Evolutionary conservation across 2,329 filamentous ascomycete genomes (phyloP), one percentile per base, ranked within the genome.

Genomic region (Alternaria brassicae): DNA sequence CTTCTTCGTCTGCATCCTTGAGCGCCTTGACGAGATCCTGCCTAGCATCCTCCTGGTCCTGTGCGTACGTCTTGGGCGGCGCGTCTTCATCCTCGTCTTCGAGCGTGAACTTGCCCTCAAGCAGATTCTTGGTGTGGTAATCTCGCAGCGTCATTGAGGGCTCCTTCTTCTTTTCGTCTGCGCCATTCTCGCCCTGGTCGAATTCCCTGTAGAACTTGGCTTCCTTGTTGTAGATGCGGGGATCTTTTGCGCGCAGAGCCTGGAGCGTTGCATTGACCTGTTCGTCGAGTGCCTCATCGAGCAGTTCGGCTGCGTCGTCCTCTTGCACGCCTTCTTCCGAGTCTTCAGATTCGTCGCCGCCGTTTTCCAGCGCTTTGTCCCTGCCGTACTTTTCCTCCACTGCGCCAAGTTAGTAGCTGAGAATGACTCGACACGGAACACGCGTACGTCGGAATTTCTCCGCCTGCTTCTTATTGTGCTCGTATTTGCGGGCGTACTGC

Each of bases 391-490:
- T 98, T 71, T 97, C 91, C 79, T 98, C 93, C 74, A 98, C 91
- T 94, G 58, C 6, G 21, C 4, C 8, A 39, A 39, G 58, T 77
- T 67, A 77, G 71, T 41, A 63, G 32, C 12, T 8, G 17, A n/a
- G 8, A 5, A 13, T 21, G 13, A 8, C 39, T 17, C 12, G 2
- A 17, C 3, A 30, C 6, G 3, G 8, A 19, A 13, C 12, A 13
- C 21, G 79, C 86, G 70, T 72, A 91, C 89, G 78, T 73, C 86
- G 85, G 15, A 93, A 89, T 64, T 88, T 82, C 77, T 99, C 95
- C 75, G 96, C 93, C 58, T 94, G 87, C 81, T 97, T 97, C 82
- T 98, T 97, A 81, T 99, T 99, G 81, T 98, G 86, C 78, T 99
- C 95, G 71, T 97, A 98, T 39, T 92, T 86, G 68, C 86, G 88